Evolutionary conservation across 2,329 filamentous ascomycete species (phyloP).

Genomic region (Pseudogymnoascus verrucosus): DNA sequence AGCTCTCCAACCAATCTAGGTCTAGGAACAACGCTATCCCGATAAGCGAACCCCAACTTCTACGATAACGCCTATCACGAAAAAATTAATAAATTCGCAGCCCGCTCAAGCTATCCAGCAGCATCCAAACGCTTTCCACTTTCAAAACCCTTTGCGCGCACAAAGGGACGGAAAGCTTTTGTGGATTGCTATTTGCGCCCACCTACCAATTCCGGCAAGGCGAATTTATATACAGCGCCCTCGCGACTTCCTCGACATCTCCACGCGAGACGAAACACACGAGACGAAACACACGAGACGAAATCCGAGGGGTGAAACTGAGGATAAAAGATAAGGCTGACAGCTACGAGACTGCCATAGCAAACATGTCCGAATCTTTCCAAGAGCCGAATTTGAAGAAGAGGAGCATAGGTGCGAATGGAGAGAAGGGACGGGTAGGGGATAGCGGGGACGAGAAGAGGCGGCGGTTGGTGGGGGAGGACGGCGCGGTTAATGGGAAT

Average conservation of each 20-base stretch:
- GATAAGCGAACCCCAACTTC: conserved; percentile 3
- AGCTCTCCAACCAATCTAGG: neutral
- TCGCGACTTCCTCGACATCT: neutral
- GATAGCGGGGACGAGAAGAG: neutral
- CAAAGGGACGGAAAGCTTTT: neutral
- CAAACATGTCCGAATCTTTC: neutral
- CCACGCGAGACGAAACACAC: neutral
- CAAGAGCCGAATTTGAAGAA: neutral
- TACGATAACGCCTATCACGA: neutral
- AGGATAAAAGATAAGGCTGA: neutral
- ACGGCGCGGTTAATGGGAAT: neutral
- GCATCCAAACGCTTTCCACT: neutral
- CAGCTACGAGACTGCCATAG: neutral
- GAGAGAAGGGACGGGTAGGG: neutral
- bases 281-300: neutral
- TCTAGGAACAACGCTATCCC: neutral
- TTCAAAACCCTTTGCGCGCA: neutral
- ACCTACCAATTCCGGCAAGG: neutral
- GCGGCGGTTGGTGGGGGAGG: neutral
- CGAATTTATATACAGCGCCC: neutral
- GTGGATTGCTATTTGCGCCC: neutral
- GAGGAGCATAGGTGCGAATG: neutral
- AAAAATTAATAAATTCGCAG: neutral
- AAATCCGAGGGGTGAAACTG: neutral
- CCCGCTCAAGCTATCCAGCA: neutral